Conservation (phyloP, 192 early-diverging fungal species). For the Entomortierella lignicola region DNA sequence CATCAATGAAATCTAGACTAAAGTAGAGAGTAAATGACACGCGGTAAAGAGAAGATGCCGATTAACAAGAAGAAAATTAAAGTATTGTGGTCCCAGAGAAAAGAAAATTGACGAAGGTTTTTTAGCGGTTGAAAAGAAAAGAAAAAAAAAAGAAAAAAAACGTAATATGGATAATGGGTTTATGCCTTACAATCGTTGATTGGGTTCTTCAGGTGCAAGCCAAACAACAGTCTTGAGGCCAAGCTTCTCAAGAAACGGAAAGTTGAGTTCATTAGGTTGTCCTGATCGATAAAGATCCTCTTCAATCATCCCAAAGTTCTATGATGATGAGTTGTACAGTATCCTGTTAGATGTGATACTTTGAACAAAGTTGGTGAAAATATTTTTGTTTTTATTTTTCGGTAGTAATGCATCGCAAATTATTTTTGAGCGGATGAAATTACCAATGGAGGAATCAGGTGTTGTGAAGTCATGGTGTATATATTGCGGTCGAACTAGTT, state of each 20-base stretch:
- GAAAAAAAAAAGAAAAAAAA: background rate
- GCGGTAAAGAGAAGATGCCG: background rate
- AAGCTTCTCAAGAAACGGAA: conserved; percentile 97
- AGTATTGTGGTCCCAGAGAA: too few relatives aligned
- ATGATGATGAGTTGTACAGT: conserved; percentile 12
- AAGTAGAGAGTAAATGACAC: background rate
- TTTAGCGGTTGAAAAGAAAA: conserved; percentile 1
- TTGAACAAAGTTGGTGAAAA: background rate
- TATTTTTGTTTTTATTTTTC: background rate
- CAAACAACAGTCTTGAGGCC: conserved; percentile 94
- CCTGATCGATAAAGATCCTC: conserved; percentile 96
- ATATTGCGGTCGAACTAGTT: background rate
- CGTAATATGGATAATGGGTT: background rate
- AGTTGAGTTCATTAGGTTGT: conserved; percentile 99
- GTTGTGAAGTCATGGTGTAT: conserved; percentile 72
- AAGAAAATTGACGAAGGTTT: too few relatives aligned
- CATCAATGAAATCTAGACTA: conserved; percentile 95
- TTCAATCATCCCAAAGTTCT: conserved; percentile 99
- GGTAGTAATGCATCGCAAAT: background rate
- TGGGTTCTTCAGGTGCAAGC: conserved; percentile 97
- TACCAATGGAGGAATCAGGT: conserved; percentile 83
- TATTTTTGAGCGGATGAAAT: background rate
- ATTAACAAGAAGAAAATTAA: too few relatives aligned
- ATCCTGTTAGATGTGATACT: background rate
- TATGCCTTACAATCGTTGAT: conserved; percentile 86